Percentiles rank a stretch among this genome's conserved stretches.
Evolutionary conservation across 2,329 filamentous ascomycete genomes (phyloP).

Genomic region (Colletotrichum sidae): DNA sequence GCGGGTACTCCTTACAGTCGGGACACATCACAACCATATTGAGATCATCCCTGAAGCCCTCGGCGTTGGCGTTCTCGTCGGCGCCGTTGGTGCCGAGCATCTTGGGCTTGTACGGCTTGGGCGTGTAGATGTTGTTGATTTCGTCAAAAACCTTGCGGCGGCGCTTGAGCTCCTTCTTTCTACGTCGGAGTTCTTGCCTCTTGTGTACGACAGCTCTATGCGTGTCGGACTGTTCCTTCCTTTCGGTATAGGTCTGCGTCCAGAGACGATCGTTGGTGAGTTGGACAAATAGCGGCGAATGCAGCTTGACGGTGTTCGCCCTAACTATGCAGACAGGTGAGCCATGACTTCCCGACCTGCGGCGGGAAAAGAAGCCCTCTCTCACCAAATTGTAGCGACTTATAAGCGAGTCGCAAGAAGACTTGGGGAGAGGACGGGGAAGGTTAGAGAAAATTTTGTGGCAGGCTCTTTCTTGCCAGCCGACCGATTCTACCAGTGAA

Average conservation of each 20-base stretch:
- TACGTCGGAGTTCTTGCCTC: slow-evolving; percentile 47
- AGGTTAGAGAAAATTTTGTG: background rate
- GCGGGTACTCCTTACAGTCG: slow-evolving; percentile 92
- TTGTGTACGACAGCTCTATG: slow-evolving; percentile 47
- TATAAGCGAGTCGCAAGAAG: slow-evolving; percentile 4
- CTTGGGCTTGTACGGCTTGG: slow-evolving; percentile 55
- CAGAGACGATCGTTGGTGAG: slow-evolving; percentile 59
- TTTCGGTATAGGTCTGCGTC: slow-evolving; percentile 41
- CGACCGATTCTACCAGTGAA: slow-evolving; percentile 65
- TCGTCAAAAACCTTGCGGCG: slow-evolving; percentile 54
- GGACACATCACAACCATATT: slow-evolving; percentile 87
- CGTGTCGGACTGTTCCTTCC: slow-evolving; percentile 36
- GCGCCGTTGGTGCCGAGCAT: slow-evolving; percentile 57
- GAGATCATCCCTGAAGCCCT: slow-evolving; percentile 81
- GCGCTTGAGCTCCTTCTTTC: slow-evolving; percentile 48
- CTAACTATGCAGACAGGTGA: slow-evolving; percentile 31
- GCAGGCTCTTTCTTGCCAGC: slow-evolving; percentile 22
- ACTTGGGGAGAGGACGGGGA: slow-evolving; percentile 2
- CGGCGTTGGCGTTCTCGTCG: slow-evolving; percentile 34
- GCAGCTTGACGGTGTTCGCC: slow-evolving; percentile 68
- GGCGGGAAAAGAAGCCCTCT: slow-evolving; percentile 34
- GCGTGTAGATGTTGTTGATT: slow-evolving; percentile 56
- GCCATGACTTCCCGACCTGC: slow-evolving; percentile 32
- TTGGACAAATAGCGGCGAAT: slow-evolving; percentile 78
- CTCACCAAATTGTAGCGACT: slow-evolving; percentile 32